Evolutionary conservation across 1,284 basidiomycete genomes (phyloP).

Genomic region (Bjerkandera adusta): DNA sequence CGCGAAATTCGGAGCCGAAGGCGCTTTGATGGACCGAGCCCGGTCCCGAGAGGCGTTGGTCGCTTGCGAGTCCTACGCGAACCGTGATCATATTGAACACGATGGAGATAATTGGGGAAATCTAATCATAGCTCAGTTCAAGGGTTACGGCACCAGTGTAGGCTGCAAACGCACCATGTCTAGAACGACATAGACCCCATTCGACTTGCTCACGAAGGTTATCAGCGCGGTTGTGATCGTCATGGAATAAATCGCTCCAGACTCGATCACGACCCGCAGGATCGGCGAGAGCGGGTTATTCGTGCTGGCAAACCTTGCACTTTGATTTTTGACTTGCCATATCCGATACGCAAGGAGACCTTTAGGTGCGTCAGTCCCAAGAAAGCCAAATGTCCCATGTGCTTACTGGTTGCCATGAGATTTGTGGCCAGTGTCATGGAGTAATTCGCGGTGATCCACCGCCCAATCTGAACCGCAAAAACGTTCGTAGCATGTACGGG

Average conservation of each 20-base stretch:
- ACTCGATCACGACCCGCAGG: slow-evolving; percentile 32
- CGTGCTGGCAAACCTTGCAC: slow-evolving; percentile 18
- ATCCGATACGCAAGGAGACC: slow-evolving; percentile 28
- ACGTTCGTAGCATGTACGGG: slow-evolving; percentile 18
- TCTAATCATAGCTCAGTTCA: slow-evolving; percentile 10
- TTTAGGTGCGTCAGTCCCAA: slow-evolving; percentile 6
- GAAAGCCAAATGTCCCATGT: neutral
- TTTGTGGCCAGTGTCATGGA: slow-evolving; percentile 30
- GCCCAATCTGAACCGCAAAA: slow-evolving; percentile 22
- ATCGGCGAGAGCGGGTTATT: slow-evolving; percentile 25
- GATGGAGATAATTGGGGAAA: slow-evolving; percentile 31
- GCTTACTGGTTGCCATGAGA: slow-evolving; percentile 29
- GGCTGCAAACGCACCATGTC: slow-evolving; percentile 27
- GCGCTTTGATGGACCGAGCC: slow-evolving; percentile 8
- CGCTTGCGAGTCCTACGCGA: slow-evolving; percentile 21
- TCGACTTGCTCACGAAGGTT: slow-evolving; percentile 28
- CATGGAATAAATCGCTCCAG: slow-evolving; percentile 32
- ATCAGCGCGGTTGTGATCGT: slow-evolving; percentile 33
- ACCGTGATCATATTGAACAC: slow-evolving; percentile 31
- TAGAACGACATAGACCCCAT: slow-evolving; percentile 32
- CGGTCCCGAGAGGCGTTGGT: slow-evolving; percentile 12
- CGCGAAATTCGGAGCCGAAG: slow-evolving; percentile 1
- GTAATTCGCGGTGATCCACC: slow-evolving; percentile 32
- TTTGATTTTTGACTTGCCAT: slow-evolving; percentile 24
- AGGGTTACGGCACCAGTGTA: no score